Percentiles rank a stretch among this genome's conserved stretches.
These are phyloP conservation scores for Pythium grandisporangium DNA, from an alignment of 352 stramenopile genomes.

Conservation along the genomic window DNA sequence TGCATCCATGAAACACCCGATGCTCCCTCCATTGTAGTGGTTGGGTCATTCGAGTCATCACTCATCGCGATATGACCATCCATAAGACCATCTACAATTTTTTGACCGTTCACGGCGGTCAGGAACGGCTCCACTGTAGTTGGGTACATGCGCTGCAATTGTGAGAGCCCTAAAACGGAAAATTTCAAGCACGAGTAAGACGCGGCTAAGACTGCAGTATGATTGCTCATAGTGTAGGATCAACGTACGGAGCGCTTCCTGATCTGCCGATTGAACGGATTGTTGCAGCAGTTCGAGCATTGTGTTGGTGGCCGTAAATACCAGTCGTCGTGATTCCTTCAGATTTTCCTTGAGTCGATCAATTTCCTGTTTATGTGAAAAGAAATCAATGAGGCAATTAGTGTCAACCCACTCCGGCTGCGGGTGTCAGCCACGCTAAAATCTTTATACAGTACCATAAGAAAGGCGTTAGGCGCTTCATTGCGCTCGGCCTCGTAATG, in stretches of 20 bases:
- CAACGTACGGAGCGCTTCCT: conserved; percentile 44
- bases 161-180: conserved; percentile 50
- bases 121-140: conserved; percentile 45
- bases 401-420: not conserved
- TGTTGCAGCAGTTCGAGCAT: conserved; percentile 54
- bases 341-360: conserved; percentile 47
- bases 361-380: no score
- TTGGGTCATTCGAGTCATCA: conserved; percentile 17
- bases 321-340: conserved; percentile 39
- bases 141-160: conserved; percentile 57
- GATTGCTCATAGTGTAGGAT: no score
- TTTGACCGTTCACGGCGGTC: conserved; percentile 36
- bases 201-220: no score
- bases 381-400: no score
- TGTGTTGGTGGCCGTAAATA: conserved; percentile 46
- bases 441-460: no score
- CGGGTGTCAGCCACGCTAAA: no score
- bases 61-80: conserved; percentile 41
- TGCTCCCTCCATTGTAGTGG: conserved; percentile 18
- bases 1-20: conserved; percentile 29
- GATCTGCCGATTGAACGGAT: conserved; percentile 40
- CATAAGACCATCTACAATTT: conserved; percentile 44
- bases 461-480: conserved; percentile 12
- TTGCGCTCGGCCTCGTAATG: conserved; percentile 43
- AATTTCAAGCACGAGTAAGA: no score